Evolutionary conservation across 768 basidiomycete species (phyloP), one percentile per base, ranked within the genome.

Genomic region (Nevesoporus exiguus): DNA sequence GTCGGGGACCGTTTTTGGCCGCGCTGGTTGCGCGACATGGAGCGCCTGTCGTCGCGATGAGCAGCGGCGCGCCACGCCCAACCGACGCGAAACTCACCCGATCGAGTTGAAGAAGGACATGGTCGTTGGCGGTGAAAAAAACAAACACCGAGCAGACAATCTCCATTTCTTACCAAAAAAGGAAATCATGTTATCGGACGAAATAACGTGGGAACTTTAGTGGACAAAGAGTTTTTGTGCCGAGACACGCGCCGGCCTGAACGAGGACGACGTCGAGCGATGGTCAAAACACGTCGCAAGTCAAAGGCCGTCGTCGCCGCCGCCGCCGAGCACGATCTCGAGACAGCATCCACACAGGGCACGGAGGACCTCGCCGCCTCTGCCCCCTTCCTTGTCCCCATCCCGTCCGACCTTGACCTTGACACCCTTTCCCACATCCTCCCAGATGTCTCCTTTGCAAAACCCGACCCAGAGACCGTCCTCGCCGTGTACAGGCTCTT

Each of bases 81-180:
- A 21, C 39, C n/a, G 33, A 25, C 36, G 19, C 14, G 31, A 29
- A 37, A 72, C 83, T 50, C 57, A 90, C 88, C 88, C 85, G 48
- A 90, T 80, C 27, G 86, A 84, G 66, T 90, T 90, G 75, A 90
- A 90, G 73, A 90, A 90, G 30, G 88, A 90, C 88, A 90, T 90
- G 45, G 1, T 7, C 27, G n/a, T 13, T 7, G 1, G 8, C 15
- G 3, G 6, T 10, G 11, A 9, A 48, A 19, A n/a, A 37, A 15
- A n/a, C n/a, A n/a, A n/a, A n/a, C n/a, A n/a, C n/a, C n/a, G 17
- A 36, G 3, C 14, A 15, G 31, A 37, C 15, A 21, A n/a, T 48
- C 3, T 2, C 15, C 37, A n/a, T n/a, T n/a, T n/a, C n/a, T n/a
- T n/a, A 5, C 39, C 29, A 41, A 40, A 50, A 31, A 31, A 0